These are phyloP conservation scores for Cutaneotrichosporon cavernicola DNA, from an alignment of 1,284 basidiomycete genomes.

Conservation along the genomic window DNA sequence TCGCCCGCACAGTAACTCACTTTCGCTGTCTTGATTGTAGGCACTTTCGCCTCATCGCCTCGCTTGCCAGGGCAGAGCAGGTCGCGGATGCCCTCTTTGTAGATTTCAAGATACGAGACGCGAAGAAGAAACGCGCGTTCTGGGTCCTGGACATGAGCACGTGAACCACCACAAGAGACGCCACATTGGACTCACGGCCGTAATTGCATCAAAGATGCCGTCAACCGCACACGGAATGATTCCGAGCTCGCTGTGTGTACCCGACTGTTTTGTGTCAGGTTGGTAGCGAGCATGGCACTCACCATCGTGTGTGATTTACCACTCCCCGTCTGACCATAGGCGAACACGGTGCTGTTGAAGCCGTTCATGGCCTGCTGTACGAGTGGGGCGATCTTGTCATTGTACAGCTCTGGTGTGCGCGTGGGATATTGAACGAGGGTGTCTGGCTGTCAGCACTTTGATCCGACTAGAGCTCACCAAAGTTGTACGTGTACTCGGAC, in stretches of 20 bases:
- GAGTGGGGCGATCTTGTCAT: conserved; percentile 55
- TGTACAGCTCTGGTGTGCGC: conserved; percentile 54
- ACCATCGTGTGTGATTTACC: conserved; percentile 57
- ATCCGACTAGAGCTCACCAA: conserved; percentile 37
- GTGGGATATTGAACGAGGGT: conserved; percentile 52
- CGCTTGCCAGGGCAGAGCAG: conserved; percentile 50
- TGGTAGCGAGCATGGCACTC: not conserved
- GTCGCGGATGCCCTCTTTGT: conserved; percentile 61
- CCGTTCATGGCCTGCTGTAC: conserved; percentile 59
- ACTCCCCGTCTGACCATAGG: conserved; percentile 55
- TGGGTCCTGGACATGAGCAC: conserved; percentile 33
- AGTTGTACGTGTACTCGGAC: conserved; percentile 49
- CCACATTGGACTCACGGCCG: conserved; percentile 39
- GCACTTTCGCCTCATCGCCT: conserved; percentile 42
- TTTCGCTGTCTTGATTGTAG: conserved; percentile 48
- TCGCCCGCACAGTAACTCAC: conserved; percentile 26
- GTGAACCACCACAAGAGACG: not conserved
- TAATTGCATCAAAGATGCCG: conserved; percentile 58
- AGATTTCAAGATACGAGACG: conserved; percentile 61
- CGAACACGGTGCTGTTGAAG: conserved; percentile 60
- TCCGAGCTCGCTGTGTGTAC: conserved; percentile 56
- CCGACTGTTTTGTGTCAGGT: conserved; percentile 42
- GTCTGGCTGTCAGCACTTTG: conserved; percentile 32
- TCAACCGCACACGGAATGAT: conserved; percentile 60
- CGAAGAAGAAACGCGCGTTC: conserved; percentile 55